Evolutionary conservation across 2,329 filamentous ascomycete species (phyloP), one percentile per base, ranked within the genome.

Genomic region (Aspergillus sp.): DNA sequence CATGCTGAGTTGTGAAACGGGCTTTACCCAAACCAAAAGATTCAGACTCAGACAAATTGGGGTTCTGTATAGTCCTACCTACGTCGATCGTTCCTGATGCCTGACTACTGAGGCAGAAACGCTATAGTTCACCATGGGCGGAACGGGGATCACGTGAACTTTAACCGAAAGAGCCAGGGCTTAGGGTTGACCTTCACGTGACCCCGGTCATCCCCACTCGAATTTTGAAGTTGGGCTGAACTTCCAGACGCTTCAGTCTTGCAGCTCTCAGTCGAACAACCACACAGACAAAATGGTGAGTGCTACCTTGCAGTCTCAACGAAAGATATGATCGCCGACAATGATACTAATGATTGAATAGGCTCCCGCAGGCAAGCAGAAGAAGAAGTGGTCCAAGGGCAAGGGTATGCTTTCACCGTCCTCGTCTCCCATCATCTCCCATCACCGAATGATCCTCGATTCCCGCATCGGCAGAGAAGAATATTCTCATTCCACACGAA

Each of bases 371-470:
- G 78, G 82, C 77, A 82, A 82, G 76, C 80, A 82, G 69, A 83
- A 83, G 80, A 83, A 84, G 81, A 84, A 84, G 82, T 84, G 82
- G 82, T 83, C 81, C 66, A 84, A 84, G 80, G 82, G 82, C 76
- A 84, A 84, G 78, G 82, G 82, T 83, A 82, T 72, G 79, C 69
- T 71, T 57, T 69, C 66, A 67, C 64, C 51, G 52, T 47, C 57
- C 49, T 46, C 51, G 50, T 54, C 55, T 57, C 43, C 55, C 38
- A 50, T 38, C 47, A 55, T 54, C 55, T 57, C 43, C 55, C 38
- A 50, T 38, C 47, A 55, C 54, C 60, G 63, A 64, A 65, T 61
- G 58, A 57, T 57, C 46, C 46, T 52, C 48, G 46, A 57, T 57
- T 49, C 25, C 64, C 56, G 55, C 49, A 56, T 25, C 53, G 45